Evolutionary conservation across 2,329 filamentous ascomycete genomes (phyloP).

Genomic region (Diaporthe australafricana): DNA sequence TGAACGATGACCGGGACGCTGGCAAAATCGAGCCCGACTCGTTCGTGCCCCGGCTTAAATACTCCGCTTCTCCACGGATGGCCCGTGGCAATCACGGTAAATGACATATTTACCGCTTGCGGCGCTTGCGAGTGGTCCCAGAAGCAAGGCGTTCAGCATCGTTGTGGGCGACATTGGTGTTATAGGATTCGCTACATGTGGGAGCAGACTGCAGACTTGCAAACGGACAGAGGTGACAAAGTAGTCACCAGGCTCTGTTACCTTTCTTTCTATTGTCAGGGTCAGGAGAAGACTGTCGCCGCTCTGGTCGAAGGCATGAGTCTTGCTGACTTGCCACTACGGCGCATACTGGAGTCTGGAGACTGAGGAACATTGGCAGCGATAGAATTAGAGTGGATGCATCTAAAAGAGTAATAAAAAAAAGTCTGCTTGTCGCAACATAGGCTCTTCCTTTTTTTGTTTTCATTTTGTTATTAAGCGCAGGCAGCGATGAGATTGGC

Average conservation of each 20-base stretch:
- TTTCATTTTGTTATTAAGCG: background rate
- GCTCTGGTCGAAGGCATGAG: background rate
- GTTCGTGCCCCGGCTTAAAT: too few relatives aligned
- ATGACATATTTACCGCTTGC: background rate
- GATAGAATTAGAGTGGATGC: constrained; percentile 24
- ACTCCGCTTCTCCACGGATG: background rate
- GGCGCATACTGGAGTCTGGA: background rate
- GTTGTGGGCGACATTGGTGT: background rate
- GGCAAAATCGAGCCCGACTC: too few relatives aligned
- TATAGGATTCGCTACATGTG: background rate
- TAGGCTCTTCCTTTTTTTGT: background rate
- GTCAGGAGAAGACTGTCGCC: background rate
- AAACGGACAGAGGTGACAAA: background rate
- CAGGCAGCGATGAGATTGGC: background rate
- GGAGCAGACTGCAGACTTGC: background rate
- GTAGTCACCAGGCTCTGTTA: background rate
- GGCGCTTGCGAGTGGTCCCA: background rate
- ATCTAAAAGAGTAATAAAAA: constrained; percentile 1
- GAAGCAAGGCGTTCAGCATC: background rate
- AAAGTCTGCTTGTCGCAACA: background rate
- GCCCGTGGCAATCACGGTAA: background rate
- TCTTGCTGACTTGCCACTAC: background rate
- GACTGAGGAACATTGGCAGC: background rate
- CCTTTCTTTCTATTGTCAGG: background rate
- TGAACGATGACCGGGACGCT: background rate